A percentile compares a stretch with the other conserved stretches of the same genome.
Conservation (phyloP, 2,329 filamentous ascomycete species). For the Colletotrichum sp. region DNA sequence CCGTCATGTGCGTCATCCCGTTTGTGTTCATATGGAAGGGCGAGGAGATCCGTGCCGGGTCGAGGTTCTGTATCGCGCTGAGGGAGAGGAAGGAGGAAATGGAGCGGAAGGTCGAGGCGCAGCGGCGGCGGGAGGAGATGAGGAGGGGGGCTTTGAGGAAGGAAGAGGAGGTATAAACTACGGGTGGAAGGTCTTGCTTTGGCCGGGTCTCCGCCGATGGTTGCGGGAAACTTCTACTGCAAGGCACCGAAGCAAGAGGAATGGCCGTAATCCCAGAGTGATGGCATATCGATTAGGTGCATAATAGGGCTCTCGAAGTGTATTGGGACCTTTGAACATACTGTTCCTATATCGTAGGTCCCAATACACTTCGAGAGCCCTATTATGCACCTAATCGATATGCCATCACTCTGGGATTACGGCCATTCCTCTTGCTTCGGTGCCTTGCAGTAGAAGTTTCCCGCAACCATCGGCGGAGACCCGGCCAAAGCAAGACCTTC, state of each 20-base stretch:
- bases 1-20: constrained; percentile 55
- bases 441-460: not conserved
- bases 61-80: constrained; percentile 67
- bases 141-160: not conserved
- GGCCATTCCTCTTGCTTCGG: not conserved
- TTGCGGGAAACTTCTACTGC: not conserved
- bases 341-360: too few relatives aligned
- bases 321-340: too few relatives aligned
- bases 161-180: not conserved
- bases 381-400: not conserved
- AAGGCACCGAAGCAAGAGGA: not conserved
- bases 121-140: constrained; percentile 30
- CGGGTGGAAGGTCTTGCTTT: not conserved
- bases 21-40: constrained; percentile 62
- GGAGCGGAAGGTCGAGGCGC: constrained; percentile 42
- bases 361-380: not conserved
- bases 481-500: not conserved
- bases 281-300: not conserved
- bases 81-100: constrained; percentile 54
- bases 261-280: not conserved
- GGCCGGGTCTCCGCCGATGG: too few relatives aligned
- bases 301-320: not conserved
- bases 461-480: too few relatives aligned
- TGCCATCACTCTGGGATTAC: not conserved
- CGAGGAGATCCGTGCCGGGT: constrained; percentile 58